Evolutionary conservation across 768 basidiomycete genomes (phyloP).

Genomic region (Crucibulum laeve): DNA sequence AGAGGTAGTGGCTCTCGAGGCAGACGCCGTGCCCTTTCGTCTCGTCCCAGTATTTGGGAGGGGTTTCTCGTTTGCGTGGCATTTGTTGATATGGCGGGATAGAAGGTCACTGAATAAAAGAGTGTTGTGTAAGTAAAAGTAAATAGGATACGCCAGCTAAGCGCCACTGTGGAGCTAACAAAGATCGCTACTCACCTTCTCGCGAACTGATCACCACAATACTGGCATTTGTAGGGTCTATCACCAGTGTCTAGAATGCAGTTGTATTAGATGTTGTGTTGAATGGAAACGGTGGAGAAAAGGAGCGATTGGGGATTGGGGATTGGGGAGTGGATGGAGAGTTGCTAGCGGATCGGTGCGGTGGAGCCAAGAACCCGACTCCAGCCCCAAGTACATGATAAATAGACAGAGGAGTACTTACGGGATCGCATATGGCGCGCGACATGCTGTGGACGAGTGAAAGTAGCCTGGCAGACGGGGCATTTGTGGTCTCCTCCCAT

Average conservation of each 20-base stretch:
- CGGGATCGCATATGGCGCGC: slow-evolving; percentile 88
- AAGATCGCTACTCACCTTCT: slow-evolving; percentile 47
- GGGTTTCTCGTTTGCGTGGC: slow-evolving; percentile 74
- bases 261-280: slow-evolving; percentile 11
- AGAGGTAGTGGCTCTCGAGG: slow-evolving; percentile 70
- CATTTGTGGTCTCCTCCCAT: slow-evolving; percentile 88
- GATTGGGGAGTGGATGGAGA: slow-evolving; percentile 15
- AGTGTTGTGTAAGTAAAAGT: background rate
- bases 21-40: slow-evolving; percentile 63
- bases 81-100: slow-evolving; percentile 84
- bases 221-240: slow-evolving; percentile 84
- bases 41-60: slow-evolving; percentile 36
- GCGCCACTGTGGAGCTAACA: background rate
- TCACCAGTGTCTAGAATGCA: slow-evolving; percentile 76
- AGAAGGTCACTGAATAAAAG: slow-evolving; percentile 84
- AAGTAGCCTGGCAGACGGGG: slow-evolving; percentile 82
- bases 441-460: slow-evolving; percentile 87
- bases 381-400: slow-evolving; percentile 11
- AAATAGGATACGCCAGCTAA: background rate
- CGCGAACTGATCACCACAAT: slow-evolving; percentile 88
- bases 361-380: background rate
- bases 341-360: background rate
- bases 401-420: slow-evolving; percentile 37
- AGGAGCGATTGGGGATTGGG: slow-evolving; percentile 6
- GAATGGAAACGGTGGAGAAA: slow-evolving; percentile 11